These are phyloP conservation scores for Platanthera guangdongensis DNA, from an alignment of 106 monocot genomes.

Conservation along the genomic window DNA sequence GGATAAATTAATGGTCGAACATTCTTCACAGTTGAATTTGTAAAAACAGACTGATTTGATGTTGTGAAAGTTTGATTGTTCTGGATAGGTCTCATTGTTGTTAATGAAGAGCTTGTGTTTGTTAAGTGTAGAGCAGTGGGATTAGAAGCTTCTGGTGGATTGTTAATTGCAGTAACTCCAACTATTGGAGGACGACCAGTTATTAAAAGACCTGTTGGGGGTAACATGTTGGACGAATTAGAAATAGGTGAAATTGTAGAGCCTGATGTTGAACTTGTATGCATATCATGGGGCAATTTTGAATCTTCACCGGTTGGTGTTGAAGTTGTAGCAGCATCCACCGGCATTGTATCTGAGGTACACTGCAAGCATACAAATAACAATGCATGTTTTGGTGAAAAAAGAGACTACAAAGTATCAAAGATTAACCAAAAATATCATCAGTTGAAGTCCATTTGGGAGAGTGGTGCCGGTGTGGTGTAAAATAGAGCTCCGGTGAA, in stretches of 20 bases:
- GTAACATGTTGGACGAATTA: constrained; percentile 18
- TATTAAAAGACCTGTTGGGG: constrained; percentile 22
- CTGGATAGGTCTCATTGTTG: constrained; percentile 21
- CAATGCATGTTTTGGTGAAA: not conserved
- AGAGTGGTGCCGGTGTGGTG: too few species aligned
- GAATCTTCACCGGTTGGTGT: constrained; percentile 21
- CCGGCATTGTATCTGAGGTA: constrained; percentile 13
- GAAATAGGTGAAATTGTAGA: constrained; percentile 10
- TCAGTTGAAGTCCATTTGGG: not conserved
- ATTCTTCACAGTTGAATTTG: constrained; percentile 23
- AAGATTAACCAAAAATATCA: not conserved
- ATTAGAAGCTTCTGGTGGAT: constrained; percentile 14
- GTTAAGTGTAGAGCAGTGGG: constrained; percentile 11
- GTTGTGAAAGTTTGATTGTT: constrained; percentile 22
- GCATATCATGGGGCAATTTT: constrained; percentile 12
- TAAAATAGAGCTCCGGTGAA: too few species aligned
- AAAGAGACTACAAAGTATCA: not conserved
- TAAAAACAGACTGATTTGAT: constrained; percentile 32
- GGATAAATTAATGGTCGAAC: constrained; percentile 38
- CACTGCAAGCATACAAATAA: constrained; percentile 27
- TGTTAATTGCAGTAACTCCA: constrained; percentile 17
- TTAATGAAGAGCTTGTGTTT: constrained; percentile 20
- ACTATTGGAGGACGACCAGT: constrained; percentile 20
- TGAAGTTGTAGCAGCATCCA: constrained; percentile 5
- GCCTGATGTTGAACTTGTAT: constrained; percentile 15